Percentiles rank a stretch among this genome's conserved stretches.
These are phyloP conservation scores for Candida michaelii DNA, from an alignment of 805 yeast genomes.

Conservation along the genomic window DNA sequence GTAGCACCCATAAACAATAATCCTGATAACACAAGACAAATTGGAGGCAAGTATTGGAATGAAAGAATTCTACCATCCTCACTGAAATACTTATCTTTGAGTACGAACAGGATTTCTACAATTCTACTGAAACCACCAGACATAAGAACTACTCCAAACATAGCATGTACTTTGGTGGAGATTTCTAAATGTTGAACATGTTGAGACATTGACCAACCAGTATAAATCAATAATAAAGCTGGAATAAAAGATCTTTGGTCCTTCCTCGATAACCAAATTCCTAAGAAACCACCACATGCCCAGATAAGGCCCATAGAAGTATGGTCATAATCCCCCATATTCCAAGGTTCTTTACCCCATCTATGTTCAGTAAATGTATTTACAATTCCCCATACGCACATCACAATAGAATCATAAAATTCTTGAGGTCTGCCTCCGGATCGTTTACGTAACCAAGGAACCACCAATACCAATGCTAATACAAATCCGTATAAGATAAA, in stretches of 20 bases:
- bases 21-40: constrained; percentile 77
- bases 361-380: constrained; percentile 96
- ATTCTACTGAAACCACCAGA: constrained; percentile 74
- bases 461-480: constrained; percentile 59
- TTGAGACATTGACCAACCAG: constrained; percentile 94
- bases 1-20: constrained; percentile 87
- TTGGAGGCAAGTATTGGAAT: constrained; percentile 86
- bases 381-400: constrained; percentile 88
- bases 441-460: constrained; percentile 69
- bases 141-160: constrained; percentile 83
- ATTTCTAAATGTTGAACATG: constrained; percentile 75
- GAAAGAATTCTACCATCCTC: constrained; percentile 50
- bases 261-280: constrained; percentile 63
- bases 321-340: constrained; percentile 91
- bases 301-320: constrained; percentile 95
- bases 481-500: constrained; percentile 80
- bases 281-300: constrained; percentile 93
- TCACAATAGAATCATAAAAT: constrained; percentile 74
- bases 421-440: constrained; percentile 54
- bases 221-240: constrained; percentile 74
- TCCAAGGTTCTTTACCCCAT: constrained; percentile 89
- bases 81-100: constrained; percentile 54
- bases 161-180: constrained; percentile 82
- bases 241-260: constrained; percentile 78
- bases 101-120: constrained; percentile 75